Evolutionary conservation across 257 asterid species (phyloP).

Genomic region (Solanum lignicaule): DNA sequence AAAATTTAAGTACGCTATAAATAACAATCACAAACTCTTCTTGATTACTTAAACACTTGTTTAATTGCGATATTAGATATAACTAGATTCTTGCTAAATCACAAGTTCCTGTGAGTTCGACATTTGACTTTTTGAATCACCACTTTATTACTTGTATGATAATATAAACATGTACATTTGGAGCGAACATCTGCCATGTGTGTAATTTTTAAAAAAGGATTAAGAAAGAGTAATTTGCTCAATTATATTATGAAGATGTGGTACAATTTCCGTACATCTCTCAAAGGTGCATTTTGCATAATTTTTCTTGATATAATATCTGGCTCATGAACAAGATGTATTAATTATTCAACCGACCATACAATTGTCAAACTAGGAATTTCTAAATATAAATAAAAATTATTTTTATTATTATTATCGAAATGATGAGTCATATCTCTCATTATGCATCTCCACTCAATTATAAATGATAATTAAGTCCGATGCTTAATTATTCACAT

Average conservation of each 20-base stretch:
- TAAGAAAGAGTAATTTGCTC: not conserved
- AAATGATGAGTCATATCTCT: not conserved
- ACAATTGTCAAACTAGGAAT: not conserved
- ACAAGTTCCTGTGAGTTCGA: not conserved
- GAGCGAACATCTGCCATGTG: not conserved
- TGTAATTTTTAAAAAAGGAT: no score
- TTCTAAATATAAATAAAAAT: not conserved
- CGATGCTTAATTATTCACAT: not conserved
- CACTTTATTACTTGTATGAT: not conserved
- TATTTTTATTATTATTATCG: not conserved
- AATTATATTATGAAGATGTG: no score
- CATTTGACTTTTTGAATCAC: not conserved
- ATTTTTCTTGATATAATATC: not conserved
- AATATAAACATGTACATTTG: no score
- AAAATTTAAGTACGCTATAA: no score
- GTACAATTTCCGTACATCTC: not conserved
- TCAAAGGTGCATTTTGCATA: not conserved
- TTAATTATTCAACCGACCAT: not conserved
- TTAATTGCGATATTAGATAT: not conserved
- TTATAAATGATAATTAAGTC: no score
- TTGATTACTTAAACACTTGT: not conserved
- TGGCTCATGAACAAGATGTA: not conserved
- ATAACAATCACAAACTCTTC: not conserved
- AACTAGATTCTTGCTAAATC: not conserved
- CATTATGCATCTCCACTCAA: not conserved